Conservation (phyloP, 805 yeast species). For the Candida lessepsii region DNA sequence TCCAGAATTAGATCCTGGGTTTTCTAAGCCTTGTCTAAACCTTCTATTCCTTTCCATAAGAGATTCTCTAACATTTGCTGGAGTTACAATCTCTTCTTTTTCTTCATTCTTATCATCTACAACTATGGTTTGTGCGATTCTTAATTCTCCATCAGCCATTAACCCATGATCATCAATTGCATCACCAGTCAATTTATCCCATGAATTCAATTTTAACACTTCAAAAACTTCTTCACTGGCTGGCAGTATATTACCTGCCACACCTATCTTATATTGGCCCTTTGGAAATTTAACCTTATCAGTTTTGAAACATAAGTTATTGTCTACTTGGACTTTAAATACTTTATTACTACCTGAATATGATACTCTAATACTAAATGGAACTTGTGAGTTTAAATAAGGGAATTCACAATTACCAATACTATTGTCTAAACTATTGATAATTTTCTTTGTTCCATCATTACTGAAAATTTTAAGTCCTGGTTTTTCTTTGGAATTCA, state of each 20-base stretch:
- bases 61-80: conserved; percentile 31
- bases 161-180: conserved; percentile 58
- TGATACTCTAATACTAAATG: conserved; percentile 64
- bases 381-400: conserved; percentile 69
- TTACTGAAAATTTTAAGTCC: conserved; percentile 58
- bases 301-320: conserved; percentile 68
- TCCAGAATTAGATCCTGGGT: neutral
- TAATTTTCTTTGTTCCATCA: conserved; percentile 49
- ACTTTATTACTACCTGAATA: conserved; percentile 46
- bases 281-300: conserved; percentile 48
- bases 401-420: conserved; percentile 58
- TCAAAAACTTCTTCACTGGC: conserved; percentile 59
- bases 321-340: conserved; percentile 69
- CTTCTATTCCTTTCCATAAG: conserved; percentile 36
- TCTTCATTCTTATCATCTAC: neutral
- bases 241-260: conserved; percentile 40
- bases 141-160: conserved; percentile 42
- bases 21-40: conserved; percentile 11
- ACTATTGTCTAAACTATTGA: conserved; percentile 30
- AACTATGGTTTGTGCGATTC: conserved; percentile 30
- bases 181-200: conserved; percentile 51
- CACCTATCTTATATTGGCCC: conserved; percentile 48
- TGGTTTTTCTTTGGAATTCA: conserved; percentile 50
- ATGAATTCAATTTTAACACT: conserved; percentile 56
- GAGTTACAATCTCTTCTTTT: conserved; percentile 13